Base-by-base conservation (phyloP, 2,329 filamentous ascomycete genomes). In the Pseudovirgaria hyperparasitica region DNA sequence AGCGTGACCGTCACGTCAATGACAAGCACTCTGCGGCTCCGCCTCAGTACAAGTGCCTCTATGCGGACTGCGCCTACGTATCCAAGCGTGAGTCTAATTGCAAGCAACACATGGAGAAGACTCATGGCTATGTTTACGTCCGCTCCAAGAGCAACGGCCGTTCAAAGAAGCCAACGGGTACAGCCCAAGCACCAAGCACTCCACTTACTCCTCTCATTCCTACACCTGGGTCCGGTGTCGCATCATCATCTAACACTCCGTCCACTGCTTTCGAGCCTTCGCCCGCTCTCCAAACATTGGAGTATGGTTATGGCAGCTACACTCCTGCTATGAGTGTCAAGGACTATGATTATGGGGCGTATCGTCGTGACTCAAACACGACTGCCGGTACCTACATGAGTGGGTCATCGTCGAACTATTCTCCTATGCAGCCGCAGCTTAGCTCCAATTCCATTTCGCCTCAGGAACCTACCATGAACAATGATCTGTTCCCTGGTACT, bases 101-200 rank as follows among this genome's bases (percentile, higher is more conserved):
- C 70, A 94, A 94, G 54, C 87, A 94, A 56, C 86, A 96, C 58
- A 94, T 94, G 86, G 87, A 96, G 62, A 94, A 94, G 57, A 79
- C 82, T 1, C 86, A 96, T 46, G 76, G 77, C 32, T 93, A 82
- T 79, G 66, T 67, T n/a, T 94, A 94, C 42, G 69, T 86, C 29
- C 80, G 87, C 38, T 87, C 84, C 33, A 94, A 94, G 69, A 86
- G 79, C 54, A 93, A 92, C 47, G 30, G 27, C 28, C 43, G 46
- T 19, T 54, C 52, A 39, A 54, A 52, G 44, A 34, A 40, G 16
- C 33, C 42, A 13, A 34, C 42, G 10, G 27, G 39, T 19, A 45
- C 40, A 16, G 40, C 39, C 10, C 43, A 40, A 14, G 50, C 42
- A 34, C 50, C 51, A 12, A 41, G 49, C 11, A 54, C 52, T 27